Evolutionary conservation across 345 rosid genomes (phyloP).

Genomic region (Camelina hispida): DNA sequence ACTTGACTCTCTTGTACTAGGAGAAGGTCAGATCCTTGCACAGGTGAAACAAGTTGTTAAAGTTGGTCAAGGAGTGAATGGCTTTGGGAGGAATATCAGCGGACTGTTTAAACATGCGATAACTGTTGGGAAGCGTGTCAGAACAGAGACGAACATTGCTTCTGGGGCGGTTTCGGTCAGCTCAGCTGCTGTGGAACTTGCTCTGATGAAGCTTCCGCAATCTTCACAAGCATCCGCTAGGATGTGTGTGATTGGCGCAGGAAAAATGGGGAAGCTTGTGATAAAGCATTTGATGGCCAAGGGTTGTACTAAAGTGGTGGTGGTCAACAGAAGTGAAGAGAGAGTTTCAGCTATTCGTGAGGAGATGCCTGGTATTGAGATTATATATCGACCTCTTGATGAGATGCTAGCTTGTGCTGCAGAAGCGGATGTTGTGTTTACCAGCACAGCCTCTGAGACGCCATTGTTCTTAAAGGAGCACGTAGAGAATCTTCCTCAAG

Average conservation of each 20-base stretch:
- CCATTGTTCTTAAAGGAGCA: constrained; percentile 77
- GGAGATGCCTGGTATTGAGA: constrained; percentile 69
- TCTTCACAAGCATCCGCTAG: constrained; percentile 55
- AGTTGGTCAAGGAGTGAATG: constrained; percentile 79
- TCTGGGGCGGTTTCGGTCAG: constrained; percentile 85
- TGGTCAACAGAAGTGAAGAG: constrained; percentile 74
- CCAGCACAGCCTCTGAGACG: constrained; percentile 88
- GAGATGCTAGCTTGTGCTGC: constrained; percentile 77
- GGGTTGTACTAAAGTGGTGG: constrained; percentile 68
- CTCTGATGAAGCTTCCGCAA: constrained; percentile 69
- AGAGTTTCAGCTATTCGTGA: constrained; percentile 81
- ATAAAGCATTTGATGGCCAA: constrained; percentile 79
- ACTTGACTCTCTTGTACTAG: constrained; percentile 80
- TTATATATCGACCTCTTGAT: constrained; percentile 67
- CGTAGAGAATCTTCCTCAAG: constrained; percentile 62
- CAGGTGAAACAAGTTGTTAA: constrained; percentile 82
- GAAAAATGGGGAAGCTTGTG: constrained; percentile 89
- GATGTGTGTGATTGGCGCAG: constrained; percentile 70
- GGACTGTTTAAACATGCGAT: constrained; percentile 81
- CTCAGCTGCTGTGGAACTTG: constrained; percentile 81
- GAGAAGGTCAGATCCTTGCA: constrained; percentile 85
- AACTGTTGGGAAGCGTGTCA: constrained; percentile 73
- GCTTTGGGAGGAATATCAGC: constrained; percentile 72
- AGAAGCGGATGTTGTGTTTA: constrained; percentile 88
- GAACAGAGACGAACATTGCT: constrained; percentile 74